Conservation (phyloP, 305 asterid genomes). For the Solanum hybrid region DNA sequence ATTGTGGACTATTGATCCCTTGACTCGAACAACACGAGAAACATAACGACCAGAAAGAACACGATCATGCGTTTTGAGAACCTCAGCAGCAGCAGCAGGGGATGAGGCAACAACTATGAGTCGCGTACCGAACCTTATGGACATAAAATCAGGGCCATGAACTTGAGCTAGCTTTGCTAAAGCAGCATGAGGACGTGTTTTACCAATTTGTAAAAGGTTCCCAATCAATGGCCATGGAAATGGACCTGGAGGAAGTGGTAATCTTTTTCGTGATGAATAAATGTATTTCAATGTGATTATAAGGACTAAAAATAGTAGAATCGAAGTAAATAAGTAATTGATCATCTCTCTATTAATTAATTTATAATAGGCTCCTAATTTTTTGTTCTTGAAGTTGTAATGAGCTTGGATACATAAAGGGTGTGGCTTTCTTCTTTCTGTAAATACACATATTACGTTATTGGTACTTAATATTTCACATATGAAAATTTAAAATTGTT, state of each 20-base stretch:
- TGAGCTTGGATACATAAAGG: background rate
- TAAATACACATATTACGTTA: background rate
- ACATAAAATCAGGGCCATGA: conserved; percentile 26
- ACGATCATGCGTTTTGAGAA: conserved; percentile 23
- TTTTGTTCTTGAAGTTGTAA: background rate
- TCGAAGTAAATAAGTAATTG: background rate
- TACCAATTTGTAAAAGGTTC: conserved; percentile 10
- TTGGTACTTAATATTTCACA: background rate
- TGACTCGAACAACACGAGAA: conserved; percentile 2
- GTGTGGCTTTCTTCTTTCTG: background rate
- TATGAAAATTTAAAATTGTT: background rate
- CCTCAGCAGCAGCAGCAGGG: conserved; percentile 17
- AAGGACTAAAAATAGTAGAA: background rate
- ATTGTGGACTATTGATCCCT: background rate
- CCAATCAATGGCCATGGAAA: conserved; percentile 29
- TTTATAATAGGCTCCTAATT: background rate
- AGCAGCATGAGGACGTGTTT: conserved; percentile 3
- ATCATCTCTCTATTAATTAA: background rate
- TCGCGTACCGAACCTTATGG: conserved; percentile 12
- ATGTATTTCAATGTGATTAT: background rate
- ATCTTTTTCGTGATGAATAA: background rate
- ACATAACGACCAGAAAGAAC: conserved; percentile 18
- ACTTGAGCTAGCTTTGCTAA: conserved; percentile 13
- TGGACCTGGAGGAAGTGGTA: conserved; percentile 8
- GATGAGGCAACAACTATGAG: conserved; percentile 26